A percentile compares a stretch with the other conserved stretches of the same genome.
Evolutionary conservation across 169 alveolate species (phyloP).

Genomic region (Amoebophrya sp.): DNA sequence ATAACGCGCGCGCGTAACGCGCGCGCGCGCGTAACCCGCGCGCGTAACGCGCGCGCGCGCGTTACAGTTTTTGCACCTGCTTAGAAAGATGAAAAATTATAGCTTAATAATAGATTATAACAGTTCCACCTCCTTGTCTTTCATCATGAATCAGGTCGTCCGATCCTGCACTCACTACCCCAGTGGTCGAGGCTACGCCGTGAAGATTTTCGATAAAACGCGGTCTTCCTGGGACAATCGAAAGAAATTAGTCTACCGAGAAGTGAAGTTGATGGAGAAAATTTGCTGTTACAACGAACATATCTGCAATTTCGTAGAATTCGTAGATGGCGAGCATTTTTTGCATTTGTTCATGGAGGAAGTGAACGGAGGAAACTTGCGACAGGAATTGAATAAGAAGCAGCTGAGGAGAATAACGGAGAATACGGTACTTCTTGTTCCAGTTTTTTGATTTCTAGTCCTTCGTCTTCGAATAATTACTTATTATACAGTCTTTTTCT

Average conservation of each 20-base stretch:
- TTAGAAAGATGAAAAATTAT: no score
- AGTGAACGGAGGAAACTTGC: background rate
- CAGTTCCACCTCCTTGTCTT: no score
- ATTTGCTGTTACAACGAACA: background rate
- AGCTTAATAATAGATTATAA: no score
- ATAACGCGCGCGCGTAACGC: no score
- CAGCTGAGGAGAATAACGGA: background rate
- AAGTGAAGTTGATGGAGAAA: background rate
- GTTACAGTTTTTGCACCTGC: no score
- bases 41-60: no score
- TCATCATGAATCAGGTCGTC: background rate
- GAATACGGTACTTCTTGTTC: background rate
- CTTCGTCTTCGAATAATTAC: no score
- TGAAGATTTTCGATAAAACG: background rate
- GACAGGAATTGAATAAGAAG: background rate
- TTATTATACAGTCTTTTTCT: no score
- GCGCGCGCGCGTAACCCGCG: no score
- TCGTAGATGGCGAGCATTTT: background rate
- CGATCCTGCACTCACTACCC: background rate
- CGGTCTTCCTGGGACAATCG: conserved; percentile 11
- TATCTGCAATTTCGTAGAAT: background rate
- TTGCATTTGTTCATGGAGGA: background rate
- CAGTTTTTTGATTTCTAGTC: no score
- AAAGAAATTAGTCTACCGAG: background rate
- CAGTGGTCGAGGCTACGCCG: background rate